A percentile compares a stretch with the other conserved stretches of the same genome.
Conservation (phyloP, 139 green algal species). For the Haematococcus lacustris region DNA sequence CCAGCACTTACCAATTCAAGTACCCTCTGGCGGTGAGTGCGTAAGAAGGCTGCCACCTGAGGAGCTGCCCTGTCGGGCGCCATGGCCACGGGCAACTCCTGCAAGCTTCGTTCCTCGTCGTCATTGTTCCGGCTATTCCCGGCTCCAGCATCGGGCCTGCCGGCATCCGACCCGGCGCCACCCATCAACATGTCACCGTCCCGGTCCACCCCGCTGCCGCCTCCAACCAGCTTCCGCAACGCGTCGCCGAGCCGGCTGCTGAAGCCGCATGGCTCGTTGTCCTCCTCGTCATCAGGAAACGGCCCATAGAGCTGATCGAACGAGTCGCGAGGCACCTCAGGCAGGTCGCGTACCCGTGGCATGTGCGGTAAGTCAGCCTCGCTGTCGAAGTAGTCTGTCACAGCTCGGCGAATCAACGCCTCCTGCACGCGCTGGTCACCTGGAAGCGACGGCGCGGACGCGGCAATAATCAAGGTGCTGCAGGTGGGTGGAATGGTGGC, state of each 20-base stretch:
- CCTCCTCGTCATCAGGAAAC: too few species aligned
- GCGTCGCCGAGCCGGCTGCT: too few species aligned
- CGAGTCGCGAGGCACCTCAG: too few species aligned
- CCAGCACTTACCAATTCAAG: slow-evolving; percentile 2
- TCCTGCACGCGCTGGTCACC: slow-evolving; percentile 23
- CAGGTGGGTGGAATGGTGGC: too few species aligned
- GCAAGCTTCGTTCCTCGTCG: background rate
- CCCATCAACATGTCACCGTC: too few species aligned
- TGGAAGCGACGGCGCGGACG: background rate
- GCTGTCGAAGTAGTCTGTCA: slow-evolving; percentile 51
- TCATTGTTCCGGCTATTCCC: background rate
- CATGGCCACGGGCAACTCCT: slow-evolving; percentile 4
- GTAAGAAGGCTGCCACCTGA: slow-evolving; percentile 6
- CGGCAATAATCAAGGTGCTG: background rate
- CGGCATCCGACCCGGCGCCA: too few species aligned
- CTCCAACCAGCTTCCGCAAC: too few species aligned
- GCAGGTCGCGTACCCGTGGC: too few species aligned
- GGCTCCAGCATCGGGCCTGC: too few species aligned
- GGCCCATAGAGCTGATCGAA: too few species aligned
- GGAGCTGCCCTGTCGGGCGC: background rate
- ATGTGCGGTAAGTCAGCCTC: background rate
- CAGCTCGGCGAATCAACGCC: slow-evolving; percentile 23
- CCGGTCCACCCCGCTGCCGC: too few species aligned
- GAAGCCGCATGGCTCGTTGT: too few species aligned
- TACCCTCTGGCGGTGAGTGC: background rate